These are phyloP conservation scores for Trametes versicolor DNA, from an alignment of 1,284 basidiomycete species.

Conservation along the genomic window DNA sequence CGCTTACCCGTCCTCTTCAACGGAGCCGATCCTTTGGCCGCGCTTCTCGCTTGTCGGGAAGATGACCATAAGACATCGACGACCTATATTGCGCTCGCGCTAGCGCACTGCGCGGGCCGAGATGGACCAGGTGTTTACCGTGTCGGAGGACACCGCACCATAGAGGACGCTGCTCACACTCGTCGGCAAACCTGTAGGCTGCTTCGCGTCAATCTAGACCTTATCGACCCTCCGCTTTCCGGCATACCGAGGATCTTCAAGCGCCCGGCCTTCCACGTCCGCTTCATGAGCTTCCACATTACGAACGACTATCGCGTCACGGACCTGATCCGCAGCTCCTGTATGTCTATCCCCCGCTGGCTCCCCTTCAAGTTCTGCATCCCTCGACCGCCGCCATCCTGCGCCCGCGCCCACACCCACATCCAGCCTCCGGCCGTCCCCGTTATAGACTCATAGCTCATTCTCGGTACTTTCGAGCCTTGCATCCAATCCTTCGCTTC, in stretches of 20 bases:
- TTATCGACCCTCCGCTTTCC: neutral
- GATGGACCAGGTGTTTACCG: neutral
- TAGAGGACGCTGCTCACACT: neutral
- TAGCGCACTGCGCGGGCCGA: neutral
- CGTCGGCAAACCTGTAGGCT: neutral
- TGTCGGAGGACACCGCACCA: neutral
- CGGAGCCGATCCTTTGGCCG: neutral
- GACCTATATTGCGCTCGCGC: neutral
- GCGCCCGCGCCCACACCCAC: too few relatives aligned
- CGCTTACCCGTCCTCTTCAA: neutral
- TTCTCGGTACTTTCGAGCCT: too few relatives aligned
- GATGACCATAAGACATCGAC: too few relatives aligned
- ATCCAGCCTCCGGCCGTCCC: too few relatives aligned
- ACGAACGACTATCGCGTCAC: neutral
- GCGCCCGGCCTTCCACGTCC: neutral
- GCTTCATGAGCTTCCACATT: constrained; percentile 1
- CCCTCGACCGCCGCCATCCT: too few relatives aligned
- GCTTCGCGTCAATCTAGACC: neutral
- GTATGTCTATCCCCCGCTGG: too few relatives aligned
- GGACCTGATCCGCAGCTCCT: too few relatives aligned
- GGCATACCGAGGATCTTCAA: neutral
- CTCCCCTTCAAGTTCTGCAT: too few relatives aligned
- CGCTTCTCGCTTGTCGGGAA: neutral
- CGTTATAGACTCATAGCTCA: too few relatives aligned
- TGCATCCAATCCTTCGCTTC: too few relatives aligned